Percentiles rank a stretch among this genome's conserved stretches.
phyloP scores from a whole-genome alignment of 2,329 filamentous ascomycete genomes.

The Madurella fahalii region DNA sequence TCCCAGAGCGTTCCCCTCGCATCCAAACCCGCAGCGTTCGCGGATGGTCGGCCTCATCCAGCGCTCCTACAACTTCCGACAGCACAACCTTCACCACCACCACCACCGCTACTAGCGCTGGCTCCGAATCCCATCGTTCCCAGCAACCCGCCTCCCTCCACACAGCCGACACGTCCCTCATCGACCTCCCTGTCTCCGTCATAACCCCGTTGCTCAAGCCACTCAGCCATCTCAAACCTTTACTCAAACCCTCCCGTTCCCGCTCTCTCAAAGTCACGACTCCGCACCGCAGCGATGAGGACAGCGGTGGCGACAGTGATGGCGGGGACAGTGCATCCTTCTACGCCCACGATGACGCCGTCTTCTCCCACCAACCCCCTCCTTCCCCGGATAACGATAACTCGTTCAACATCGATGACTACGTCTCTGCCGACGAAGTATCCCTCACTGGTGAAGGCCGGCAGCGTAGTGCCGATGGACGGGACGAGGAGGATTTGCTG shows the following conservation, averaged over 20 bases:
- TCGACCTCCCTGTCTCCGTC: conserved; percentile 36
- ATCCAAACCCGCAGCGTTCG: conserved; percentile 35
- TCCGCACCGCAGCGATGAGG: background rate
- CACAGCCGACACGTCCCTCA: conserved; percentile 41
- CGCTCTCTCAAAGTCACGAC: background rate
- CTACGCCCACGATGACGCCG: conserved; percentile 8
- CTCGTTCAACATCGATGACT: conserved; percentile 38
- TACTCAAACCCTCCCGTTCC: conserved; percentile 15
- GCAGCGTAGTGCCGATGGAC: conserved; percentile 22
- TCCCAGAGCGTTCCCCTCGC: conserved; percentile 35
- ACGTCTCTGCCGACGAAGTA: conserved; percentile 37
- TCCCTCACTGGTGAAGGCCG: conserved; percentile 25
- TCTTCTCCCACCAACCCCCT: background rate
- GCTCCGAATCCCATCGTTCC: conserved; percentile 35
- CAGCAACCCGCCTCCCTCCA: conserved; percentile 39
- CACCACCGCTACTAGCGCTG: conserved; percentile 37
- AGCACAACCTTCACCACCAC: conserved; percentile 31
- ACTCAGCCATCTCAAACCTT: conserved; percentile 9
- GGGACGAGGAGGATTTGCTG: conserved; percentile 36
- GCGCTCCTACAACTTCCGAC: conserved; percentile 39
- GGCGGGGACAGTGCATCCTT: background rate
- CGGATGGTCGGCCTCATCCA: conserved; percentile 40
- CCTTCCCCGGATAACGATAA: background rate
- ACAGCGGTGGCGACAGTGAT: background rate
- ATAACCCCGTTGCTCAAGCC: background rate